Base-by-base conservation (phyloP, 2,329 filamentous ascomycete genomes). In the Sarocladiaceae sp. region DNA sequence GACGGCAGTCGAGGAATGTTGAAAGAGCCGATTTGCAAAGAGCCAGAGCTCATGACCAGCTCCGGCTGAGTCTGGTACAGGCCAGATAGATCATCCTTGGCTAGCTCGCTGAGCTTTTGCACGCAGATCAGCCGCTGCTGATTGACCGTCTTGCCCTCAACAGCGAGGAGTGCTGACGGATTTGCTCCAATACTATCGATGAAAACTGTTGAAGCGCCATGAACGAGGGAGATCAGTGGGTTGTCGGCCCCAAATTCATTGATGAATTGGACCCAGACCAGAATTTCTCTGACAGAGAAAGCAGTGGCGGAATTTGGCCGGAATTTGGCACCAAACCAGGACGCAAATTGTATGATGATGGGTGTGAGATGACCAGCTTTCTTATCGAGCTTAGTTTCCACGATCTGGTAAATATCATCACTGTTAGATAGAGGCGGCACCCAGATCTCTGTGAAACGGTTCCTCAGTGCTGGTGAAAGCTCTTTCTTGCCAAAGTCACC, bases 391-490 rank as follows among this genome's bases (percentile, higher is more conserved):
- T 96, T 97, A 12, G 85, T 83, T 50, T 78, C 74, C 15, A 97
- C 83, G 58, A 99, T 99, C 39, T 95, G 87, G 18, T 91, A 71
- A 29, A 97, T 86, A 64, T 99, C 95, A 26, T 91, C 85, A 50
- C 83, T 80, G 54, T 93, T 88, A 1, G 90, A 91, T 54, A 97
- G 73, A 1, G 92, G 82, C 1, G 94, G 91, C 1, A 97, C 94
- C 94, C 94, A 99, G 8, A 99, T 97, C 69, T 99, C 94, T 0
- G 94, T 99, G 66, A 99, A 96, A 55, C 94, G 88, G 66, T 99
- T 99, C 42, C 94, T 82, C 54, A 99, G 74, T 13, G 94, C 95
- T 3, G 94, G 94, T 1, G 94, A 99, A 12, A 99, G 79, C 67
- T 99, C 94, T 60, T 93, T 90, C 72, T 99, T 99, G 58, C 94